Evolutionary conservation across 176 grass and related monocot species (phyloP), one percentile per base, ranked within the genome.

Genomic region (Carex scoparia): DNA sequence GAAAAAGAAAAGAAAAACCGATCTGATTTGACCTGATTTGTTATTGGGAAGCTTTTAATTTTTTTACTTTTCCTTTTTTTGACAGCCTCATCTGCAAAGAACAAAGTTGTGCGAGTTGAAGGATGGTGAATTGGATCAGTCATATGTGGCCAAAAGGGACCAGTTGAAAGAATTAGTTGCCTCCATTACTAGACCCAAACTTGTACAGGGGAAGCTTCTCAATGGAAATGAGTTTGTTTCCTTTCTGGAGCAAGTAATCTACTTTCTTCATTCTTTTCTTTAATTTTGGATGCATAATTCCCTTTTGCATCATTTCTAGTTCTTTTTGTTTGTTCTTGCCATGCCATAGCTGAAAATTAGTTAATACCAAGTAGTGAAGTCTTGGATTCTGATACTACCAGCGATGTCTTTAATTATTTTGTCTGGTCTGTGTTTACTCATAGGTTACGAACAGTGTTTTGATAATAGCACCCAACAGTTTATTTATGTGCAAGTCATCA

Each of bases 81-180:
- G 75, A 46, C 91, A 98, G 95, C 95, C 95, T 89, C 95, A 98
- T 93, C 88, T 98, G 48, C 91, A 95, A 89, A 98, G 95, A 84
- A 98, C 95, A n/a, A 93, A 95, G 60, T 68, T 98, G 67, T 98
- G 95, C 79, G 95, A 95, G 51, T 79, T 98, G 91, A 81, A 93
- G 61, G 95, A 95, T 59, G 57, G 80, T 33, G 91, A 98, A 79
- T 86, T 98, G 11, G 91, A 93, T 42, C 89, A 84, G 16, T 83
- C 84, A 16, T 98, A 98, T 80, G 33, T 98, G 68, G 10, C 92
- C 62, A 98, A 88, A 84, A 95, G 93, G 82, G 91, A 95, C 33
- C 76, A 95, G 61, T 85, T 95, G 85, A 98, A 95, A 80, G 33
- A 92, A 87, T 54, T 95, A 27, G 95, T 98, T 83, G 58, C 88